A percentile compares a stretch with the other conserved stretches of the same genome.
Conservation (phyloP, 345 rosid genomes). For the Pelargonium nanum region DNA sequence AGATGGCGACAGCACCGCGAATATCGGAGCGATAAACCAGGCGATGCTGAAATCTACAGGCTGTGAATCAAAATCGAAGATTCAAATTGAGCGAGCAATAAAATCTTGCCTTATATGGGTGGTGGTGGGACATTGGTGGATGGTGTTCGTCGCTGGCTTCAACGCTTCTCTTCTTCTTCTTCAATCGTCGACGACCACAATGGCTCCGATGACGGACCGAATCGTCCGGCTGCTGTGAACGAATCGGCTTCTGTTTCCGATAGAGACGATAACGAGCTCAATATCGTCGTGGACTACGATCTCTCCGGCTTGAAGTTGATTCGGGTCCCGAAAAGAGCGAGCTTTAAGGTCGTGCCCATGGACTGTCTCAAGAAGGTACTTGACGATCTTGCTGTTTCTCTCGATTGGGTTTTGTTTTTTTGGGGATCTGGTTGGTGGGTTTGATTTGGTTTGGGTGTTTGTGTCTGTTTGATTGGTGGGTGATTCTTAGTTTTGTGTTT, state of each 20-base stretch:
- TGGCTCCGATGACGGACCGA: neutral
- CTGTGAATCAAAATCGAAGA: neutral
- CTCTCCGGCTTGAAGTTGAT: slow-evolving; percentile 33
- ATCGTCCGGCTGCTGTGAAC: slow-evolving; percentile 8
- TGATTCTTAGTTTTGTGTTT: neutral
- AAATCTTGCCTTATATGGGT: slow-evolving; percentile 34
- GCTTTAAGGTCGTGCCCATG: slow-evolving; percentile 35
- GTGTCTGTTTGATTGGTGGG: neutral
- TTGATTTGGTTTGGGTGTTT: neutral
- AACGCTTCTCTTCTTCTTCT: slow-evolving; percentile 36
- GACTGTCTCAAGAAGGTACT: slow-evolving; percentile 64
- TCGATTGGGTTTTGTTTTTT: neutral
- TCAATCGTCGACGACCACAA: slow-evolving; percentile 14
- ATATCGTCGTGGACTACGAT: slow-evolving; percentile 19
- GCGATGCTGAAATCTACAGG: neutral
- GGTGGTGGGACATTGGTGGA: slow-evolving; percentile 67
- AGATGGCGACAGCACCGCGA: neutral
- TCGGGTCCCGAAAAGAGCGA: slow-evolving; percentile 47
- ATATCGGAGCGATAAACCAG: neutral
- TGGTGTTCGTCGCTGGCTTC: slow-evolving; percentile 91
- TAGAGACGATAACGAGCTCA: neutral
- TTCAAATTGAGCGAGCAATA: no score
- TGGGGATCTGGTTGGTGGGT: neutral
- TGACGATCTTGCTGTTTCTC: slow-evolving; percentile 4
- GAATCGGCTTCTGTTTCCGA: neutral